Evolutionary conservation across 108 stramenopile genomes (phyloP).

Genomic region (Pseudonitzschia delicatissima): DNA sequence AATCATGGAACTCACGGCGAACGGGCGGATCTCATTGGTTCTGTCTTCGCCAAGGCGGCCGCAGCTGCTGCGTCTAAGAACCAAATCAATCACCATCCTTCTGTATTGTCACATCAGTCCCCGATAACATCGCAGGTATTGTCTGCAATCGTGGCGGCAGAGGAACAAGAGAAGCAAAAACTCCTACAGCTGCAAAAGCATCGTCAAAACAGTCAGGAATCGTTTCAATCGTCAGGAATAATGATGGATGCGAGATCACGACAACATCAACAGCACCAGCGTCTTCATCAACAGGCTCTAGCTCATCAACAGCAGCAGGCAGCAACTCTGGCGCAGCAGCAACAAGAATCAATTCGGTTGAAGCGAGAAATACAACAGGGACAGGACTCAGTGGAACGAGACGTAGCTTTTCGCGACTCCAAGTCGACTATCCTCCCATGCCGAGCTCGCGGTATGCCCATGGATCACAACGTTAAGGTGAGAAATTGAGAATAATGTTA

Average conservation of each 20-base stretch:
- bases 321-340: not conserved
- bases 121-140: not conserved
- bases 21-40: conserved; percentile 12
- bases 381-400: not conserved
- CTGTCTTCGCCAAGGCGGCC: conserved; percentile 10
- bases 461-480: conserved; percentile 71
- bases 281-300: not conserved
- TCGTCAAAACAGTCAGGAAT: too few relatives aligned
- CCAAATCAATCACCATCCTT: not conserved
- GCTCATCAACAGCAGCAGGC: not conserved
- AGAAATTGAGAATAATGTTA: not conserved
- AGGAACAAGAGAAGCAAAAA: not conserved
- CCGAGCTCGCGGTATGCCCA: conserved; percentile 77
- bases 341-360: too few relatives aligned
- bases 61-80: not conserved
- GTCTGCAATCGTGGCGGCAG: not conserved
- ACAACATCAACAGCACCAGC: not conserved
- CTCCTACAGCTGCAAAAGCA: not conserved
- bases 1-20: not conserved
- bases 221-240: too few relatives aligned
- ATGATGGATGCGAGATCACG: too few relatives aligned
- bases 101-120: not conserved
- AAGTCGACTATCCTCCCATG: conserved; percentile 48
- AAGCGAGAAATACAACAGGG: not conserved
- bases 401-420: not conserved